Evolutionary conservation across 2,329 filamentous ascomycete genomes (phyloP).

Genomic region (Cytospora piceicola): DNA sequence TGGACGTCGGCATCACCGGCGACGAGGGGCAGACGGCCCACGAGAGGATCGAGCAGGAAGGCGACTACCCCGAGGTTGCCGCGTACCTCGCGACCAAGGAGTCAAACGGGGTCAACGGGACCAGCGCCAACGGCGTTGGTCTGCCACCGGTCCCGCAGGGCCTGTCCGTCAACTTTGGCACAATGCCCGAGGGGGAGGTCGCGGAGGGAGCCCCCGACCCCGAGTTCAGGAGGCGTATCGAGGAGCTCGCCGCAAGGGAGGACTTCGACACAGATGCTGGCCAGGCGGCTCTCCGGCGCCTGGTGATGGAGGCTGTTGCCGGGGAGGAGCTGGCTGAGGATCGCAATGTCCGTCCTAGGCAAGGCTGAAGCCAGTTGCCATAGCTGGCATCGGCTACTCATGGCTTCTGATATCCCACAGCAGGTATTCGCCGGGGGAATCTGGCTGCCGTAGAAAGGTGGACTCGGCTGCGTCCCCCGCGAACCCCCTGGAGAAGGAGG

Average conservation of each 20-base stretch:
- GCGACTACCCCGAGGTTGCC: slow-evolving; percentile 74
- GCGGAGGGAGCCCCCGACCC: slow-evolving; percentile 65
- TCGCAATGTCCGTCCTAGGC: slow-evolving; percentile 66
- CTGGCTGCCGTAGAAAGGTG: slow-evolving; percentile 57
- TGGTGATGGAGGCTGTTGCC: slow-evolving; percentile 80
- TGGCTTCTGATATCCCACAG: slow-evolving; percentile 62
- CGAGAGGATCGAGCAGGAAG: slow-evolving; percentile 79
- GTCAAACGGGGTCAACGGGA: slow-evolving; percentile 27
- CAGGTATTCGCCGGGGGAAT: slow-evolving; percentile 56
- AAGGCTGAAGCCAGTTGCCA: slow-evolving; percentile 49
- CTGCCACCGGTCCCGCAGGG: slow-evolving; percentile 74
- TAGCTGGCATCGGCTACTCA: slow-evolving; percentile 40
- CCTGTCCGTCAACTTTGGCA: slow-evolving; percentile 76
- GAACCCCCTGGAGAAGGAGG: slow-evolving; percentile 53
- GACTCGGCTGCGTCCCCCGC: slow-evolving; percentile 53
- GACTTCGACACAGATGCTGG: slow-evolving; percentile 83
- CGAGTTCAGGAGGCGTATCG: slow-evolving; percentile 83
- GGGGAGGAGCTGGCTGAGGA: slow-evolving; percentile 67
- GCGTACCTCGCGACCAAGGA: slow-evolving; percentile 63
- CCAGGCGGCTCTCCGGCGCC: slow-evolving; percentile 75
- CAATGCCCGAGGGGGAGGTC: slow-evolving; percentile 66
- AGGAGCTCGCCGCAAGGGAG: slow-evolving; percentile 80
- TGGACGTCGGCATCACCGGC: slow-evolving; percentile 68
- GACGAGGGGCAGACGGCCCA: slow-evolving; percentile 77
- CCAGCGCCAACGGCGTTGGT: slow-evolving; percentile 40